Evolutionary conservation across 2,329 filamentous ascomycete genomes (phyloP), one percentile per base, ranked within the genome.

Genomic region (Microcyclosporella mali): DNA sequence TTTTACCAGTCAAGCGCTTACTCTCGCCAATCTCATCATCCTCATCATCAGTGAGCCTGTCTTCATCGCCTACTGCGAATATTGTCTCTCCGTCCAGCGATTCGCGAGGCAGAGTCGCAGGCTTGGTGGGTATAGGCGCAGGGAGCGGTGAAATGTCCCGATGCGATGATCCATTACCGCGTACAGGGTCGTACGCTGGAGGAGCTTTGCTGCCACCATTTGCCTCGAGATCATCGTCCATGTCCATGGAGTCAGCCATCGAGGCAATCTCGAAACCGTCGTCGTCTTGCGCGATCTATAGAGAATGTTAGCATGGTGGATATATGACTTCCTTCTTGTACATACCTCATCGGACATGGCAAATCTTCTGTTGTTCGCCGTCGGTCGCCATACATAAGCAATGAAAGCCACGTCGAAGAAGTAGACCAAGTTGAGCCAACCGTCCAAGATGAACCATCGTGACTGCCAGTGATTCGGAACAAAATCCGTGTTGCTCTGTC

Each of bases 401-500:
- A 98, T 79, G 67, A 90, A 95, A 41, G 81, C 82, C 18, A 98
- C 88, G 59, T 98, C 90, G 46, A 85, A 86, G 51, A 98, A 80
- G 68, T 97, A 98, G 12, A 98, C 90, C 41, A 98, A 69, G 64
- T 97, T 97, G 38, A 97, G 73, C 92, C 92, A 98, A 42, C 92
- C 92, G 61, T 98, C 92, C 15, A 98, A 77, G 34, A 98, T 79
- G 61, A 98, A 98, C 92, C 92, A 98, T 47, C 92, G 75, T 3
- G 86, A 89, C 70, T 95, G 90, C 92, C 92, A 98, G 67, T 98
- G 90, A 56, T 87, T 86, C 1, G 92, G 92, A 3, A 95, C 88
- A 64, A 94, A 98, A 64, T 94, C 85, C 1, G 86, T 86, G 51
- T 89, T 84, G 36, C 78, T 79, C 36, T 82, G 81, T 10, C 88